Percentiles rank a stretch among this genome's conserved stretches.
These are phyloP conservation scores for Trichosporon asahii DNA, from an alignment of 1,284 basidiomycete genomes.

Conservation along the genomic window DNA sequence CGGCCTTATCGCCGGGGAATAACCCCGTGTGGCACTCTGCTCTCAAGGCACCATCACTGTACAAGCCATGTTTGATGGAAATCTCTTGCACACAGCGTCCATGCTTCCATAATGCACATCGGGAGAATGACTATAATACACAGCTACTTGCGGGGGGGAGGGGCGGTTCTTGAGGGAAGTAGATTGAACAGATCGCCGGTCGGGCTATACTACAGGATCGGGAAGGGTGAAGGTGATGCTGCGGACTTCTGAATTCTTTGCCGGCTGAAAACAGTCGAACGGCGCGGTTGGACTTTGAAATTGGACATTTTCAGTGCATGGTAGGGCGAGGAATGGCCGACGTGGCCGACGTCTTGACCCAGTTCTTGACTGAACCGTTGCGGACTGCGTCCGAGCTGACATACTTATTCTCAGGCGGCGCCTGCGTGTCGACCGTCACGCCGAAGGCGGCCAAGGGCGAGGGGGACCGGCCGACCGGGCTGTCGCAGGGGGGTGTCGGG, in stretches of 20 bases:
- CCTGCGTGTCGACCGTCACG: background rate
- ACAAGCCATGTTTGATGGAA: background rate
- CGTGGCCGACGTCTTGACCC: background rate
- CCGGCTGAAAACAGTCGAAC: background rate
- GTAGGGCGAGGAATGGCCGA: background rate
- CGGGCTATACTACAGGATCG: background rate
- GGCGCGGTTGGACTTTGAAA: background rate
- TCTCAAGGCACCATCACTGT: background rate
- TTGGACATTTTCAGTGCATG: background rate
- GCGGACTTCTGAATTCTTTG: background rate
- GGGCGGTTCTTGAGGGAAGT: background rate
- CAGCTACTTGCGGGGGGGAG: background rate
- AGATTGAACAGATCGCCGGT: background rate
- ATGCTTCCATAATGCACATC: background rate
- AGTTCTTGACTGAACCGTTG: background rate
- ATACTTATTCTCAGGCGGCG: background rate
- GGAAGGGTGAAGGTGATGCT: background rate
- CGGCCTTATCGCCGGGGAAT: slow-evolving; percentile 8
- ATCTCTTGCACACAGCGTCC: background rate
- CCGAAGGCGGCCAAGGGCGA: background rate
- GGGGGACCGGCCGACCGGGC: background rate
- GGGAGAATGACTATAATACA: background rate
- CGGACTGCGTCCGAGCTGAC: background rate
- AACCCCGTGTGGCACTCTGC: slow-evolving; percentile 5
- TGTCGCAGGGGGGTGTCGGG: background rate